Evolutionary conservation across 805 yeast species (phyloP).

Genomic region (Saccharomycopsis sp.): DNA sequence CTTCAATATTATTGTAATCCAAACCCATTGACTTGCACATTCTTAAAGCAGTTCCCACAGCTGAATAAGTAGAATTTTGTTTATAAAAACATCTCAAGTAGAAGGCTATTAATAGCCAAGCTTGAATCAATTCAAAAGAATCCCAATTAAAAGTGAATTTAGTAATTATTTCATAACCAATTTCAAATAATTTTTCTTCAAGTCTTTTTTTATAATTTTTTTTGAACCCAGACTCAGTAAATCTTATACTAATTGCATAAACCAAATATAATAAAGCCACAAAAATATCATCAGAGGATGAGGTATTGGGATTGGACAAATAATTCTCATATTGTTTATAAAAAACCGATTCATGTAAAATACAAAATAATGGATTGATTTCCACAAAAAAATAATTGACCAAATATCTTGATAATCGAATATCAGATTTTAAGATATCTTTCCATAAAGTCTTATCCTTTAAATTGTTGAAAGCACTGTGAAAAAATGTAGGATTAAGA

Average conservation of each 20-base stretch:
- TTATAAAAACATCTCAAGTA: slow-evolving; percentile 35
- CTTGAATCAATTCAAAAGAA: slow-evolving; percentile 38
- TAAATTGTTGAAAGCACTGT: neutral
- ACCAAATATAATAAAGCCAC: slow-evolving; percentile 40
- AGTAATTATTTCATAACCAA: slow-evolving; percentile 29
- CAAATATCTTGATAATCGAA: slow-evolving; percentile 20
- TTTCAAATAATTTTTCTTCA: slow-evolving; percentile 35
- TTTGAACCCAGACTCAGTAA: slow-evolving; percentile 27
- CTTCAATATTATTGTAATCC: slow-evolving; percentile 16
- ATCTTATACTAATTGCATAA: slow-evolving; percentile 41
- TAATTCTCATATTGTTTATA: slow-evolving; percentile 34
- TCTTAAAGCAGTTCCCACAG: slow-evolving; percentile 32
- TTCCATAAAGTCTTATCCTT: neutral
- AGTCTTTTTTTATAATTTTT: slow-evolving; percentile 15
- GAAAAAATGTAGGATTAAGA: slow-evolving; percentile 19
- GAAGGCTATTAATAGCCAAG: slow-evolving; percentile 36
- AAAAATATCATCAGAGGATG: slow-evolving; percentile 27
- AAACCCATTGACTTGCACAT: slow-evolving; percentile 37
- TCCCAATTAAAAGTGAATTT: slow-evolving; percentile 41
- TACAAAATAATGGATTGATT: slow-evolving; percentile 42
- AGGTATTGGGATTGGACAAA: slow-evolving; percentile 19
- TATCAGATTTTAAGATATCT: slow-evolving; percentile 22
- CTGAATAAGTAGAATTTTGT: slow-evolving; percentile 33
- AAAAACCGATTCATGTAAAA: slow-evolving; percentile 44
- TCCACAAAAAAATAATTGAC: slow-evolving; percentile 34